A percentile compares a stretch with the other conserved stretches of the same genome.
Conservation (phyloP, 257 asterid genomes). For the Nicotiana knightiana region DNA sequence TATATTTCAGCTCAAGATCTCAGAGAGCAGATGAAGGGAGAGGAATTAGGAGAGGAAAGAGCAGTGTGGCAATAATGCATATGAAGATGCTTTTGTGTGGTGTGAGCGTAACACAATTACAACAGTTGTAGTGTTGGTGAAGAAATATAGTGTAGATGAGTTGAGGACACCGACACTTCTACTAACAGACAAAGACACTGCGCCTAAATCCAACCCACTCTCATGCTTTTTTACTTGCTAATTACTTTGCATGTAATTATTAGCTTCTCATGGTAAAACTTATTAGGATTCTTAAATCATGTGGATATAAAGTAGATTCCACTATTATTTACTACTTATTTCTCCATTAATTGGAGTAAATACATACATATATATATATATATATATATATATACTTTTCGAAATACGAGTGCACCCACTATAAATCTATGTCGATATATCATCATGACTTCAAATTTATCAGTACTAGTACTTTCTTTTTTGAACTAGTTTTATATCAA, state of each 20-base stretch:
- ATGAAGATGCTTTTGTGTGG: slow-evolving; percentile 3
- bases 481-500: not conserved
- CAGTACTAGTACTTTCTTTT: not conserved
- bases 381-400: not conserved
- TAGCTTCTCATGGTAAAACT: not conserved
- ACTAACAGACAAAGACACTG: slow-evolving; percentile 29
- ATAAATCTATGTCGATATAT: not conserved
- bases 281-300: not conserved
- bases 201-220: slow-evolving; percentile 16
- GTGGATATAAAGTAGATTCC: too few species aligned
- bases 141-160: not conserved
- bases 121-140: not conserved
- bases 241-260: not conserved
- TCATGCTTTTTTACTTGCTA: not conserved
- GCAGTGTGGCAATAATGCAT: slow-evolving; percentile 15
- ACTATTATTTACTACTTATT: too few species aligned
- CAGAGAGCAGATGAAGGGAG: not conserved
- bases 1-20: not conserved
- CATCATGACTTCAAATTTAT: not conserved
- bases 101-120: too few species aligned
- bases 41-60: not conserved
- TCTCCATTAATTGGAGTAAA: too few species aligned
- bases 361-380: not conserved
- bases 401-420: not conserved
- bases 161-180: slow-evolving; percentile 21